Evolutionary conservation across 2,329 filamentous ascomycete genomes (phyloP).

Genomic region (Alternaria longipes): DNA sequence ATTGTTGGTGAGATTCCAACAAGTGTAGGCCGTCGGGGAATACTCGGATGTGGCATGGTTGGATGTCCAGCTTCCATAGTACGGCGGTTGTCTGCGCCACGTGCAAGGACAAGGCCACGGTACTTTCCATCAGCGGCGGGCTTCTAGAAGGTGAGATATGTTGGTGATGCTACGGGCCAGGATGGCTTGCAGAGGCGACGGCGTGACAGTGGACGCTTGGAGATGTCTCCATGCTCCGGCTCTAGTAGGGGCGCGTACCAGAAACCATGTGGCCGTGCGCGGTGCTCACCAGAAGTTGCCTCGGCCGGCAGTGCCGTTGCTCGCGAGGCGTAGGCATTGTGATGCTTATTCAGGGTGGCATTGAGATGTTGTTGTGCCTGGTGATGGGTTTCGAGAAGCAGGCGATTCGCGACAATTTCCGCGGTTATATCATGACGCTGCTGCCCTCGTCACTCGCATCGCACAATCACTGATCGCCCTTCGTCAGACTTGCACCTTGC

Average conservation of each 20-base stretch:
- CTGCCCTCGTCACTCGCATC: slow-evolving; percentile 1
- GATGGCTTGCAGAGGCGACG: slow-evolving; percentile 6
- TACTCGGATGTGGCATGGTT: slow-evolving; percentile 1
- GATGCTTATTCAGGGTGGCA: too few species aligned
- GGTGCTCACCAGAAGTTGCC: slow-evolving; percentile 1
- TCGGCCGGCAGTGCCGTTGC: slow-evolving; percentile 14
- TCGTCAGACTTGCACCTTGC: slow-evolving; percentile 41
- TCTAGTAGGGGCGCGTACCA: slow-evolving; percentile 16
- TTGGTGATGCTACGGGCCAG: slow-evolving; percentile 12
- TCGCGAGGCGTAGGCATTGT: too few species aligned
- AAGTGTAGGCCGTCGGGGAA: background rate
- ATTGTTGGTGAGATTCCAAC: background rate
- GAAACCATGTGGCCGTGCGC: slow-evolving; percentile 20
- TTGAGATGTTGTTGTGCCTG: too few species aligned
- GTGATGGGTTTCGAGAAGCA: too few species aligned
- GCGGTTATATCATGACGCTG: background rate
- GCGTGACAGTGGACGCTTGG: slow-evolving; percentile 8
- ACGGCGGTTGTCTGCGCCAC: slow-evolving; percentile 13
- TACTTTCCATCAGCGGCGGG: slow-evolving; percentile 4
- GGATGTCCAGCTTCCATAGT: background rate
- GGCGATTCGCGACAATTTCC: background rate
- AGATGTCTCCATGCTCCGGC: slow-evolving; percentile 11
- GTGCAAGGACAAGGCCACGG: background rate
- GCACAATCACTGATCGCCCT: slow-evolving; percentile 16
- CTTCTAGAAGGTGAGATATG: slow-evolving; percentile 15